phyloP scores from a whole-genome alignment of 140 eudicot species.

The Anethum foeniculum region DNA sequence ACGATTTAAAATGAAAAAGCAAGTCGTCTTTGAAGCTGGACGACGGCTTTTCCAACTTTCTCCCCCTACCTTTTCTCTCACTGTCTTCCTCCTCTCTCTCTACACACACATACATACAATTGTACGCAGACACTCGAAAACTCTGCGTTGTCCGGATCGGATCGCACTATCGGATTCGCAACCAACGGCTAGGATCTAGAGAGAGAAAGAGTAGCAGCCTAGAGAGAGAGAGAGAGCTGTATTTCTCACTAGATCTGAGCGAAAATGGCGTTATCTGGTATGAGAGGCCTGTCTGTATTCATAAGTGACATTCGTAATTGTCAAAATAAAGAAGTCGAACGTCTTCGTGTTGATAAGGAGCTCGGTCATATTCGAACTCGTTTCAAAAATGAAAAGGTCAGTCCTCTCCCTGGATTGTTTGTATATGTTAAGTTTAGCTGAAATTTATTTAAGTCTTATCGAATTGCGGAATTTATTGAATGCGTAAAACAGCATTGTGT shows the following conservation, averaged over 20 bases:
- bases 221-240: not conserved
- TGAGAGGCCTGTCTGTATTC: slow-evolving; percentile 94
- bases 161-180: slow-evolving; percentile 10
- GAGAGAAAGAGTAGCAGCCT: slow-evolving; percentile 19
- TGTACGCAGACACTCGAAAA: not conserved
- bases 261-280: slow-evolving; percentile 91
- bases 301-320: slow-evolving; percentile 95
- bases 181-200: slow-evolving; percentile 49
- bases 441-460: not conserved
- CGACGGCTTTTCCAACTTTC: slow-evolving; percentile 50
- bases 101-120: not conserved
- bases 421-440: not conserved
- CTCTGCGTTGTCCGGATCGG: not conserved
- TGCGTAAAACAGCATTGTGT: not conserved
- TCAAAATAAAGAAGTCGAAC: slow-evolving; percentile 93
- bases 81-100: not conserved
- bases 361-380: slow-evolving; percentile 92
- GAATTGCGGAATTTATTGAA: not conserved
- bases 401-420: not conserved
- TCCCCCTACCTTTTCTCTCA: not conserved
- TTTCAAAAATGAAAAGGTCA: slow-evolving; percentile 82
- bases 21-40: slow-evolving; percentile 52
- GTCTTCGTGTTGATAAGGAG: slow-evolving; percentile 98
- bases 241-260: slow-evolving; percentile 40
- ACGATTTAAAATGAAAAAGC: not conserved